These are phyloP conservation scores for Monosporozyma unispora DNA, from an alignment of 805 yeast species.

Conservation along the genomic window DNA sequence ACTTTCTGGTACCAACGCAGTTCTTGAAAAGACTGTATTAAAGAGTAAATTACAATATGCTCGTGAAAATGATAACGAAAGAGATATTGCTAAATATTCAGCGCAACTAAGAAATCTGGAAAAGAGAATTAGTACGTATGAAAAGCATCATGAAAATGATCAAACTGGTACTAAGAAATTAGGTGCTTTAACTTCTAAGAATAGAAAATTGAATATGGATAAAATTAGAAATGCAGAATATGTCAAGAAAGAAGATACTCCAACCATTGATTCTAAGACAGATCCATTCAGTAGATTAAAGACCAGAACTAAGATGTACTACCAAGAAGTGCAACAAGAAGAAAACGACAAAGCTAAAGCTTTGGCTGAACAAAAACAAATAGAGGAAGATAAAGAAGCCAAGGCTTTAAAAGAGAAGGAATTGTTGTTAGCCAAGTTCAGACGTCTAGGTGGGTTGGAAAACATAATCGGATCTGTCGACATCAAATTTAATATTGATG, in stretches of 20 bases:
- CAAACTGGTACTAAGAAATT: constrained; percentile 39
- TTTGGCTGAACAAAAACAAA: constrained; percentile 41
- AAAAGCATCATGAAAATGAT: constrained; percentile 32
- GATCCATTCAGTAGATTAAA: constrained; percentile 88
- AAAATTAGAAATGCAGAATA: constrained; percentile 74
- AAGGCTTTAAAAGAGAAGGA: constrained; percentile 37
- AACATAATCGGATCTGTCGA: constrained; percentile 38
- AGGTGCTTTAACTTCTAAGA: constrained; percentile 73
- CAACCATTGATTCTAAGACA: constrained; percentile 33
- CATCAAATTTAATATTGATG: constrained; percentile 32
- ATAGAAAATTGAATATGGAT: constrained; percentile 70
- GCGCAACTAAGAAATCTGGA: constrained; percentile 37
- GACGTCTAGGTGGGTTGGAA: constrained; percentile 52
- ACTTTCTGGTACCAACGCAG: constrained; percentile 61
- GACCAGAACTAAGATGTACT: constrained; percentile 79
- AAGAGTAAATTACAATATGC: constrained; percentile 74
- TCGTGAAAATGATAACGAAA: constrained; percentile 43
- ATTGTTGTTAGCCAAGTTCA: constrained; percentile 43
- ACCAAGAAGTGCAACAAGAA: constrained; percentile 44
- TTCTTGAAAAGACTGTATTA: constrained; percentile 60
- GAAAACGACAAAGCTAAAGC: constrained; percentile 52
- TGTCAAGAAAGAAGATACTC: constrained; percentile 38
- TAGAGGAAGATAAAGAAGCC: constrained; percentile 33
- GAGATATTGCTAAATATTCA: constrained; percentile 38
- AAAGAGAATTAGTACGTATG: constrained; percentile 30